A percentile compares a stretch with the other conserved stretches of the same genome.
phyloP scores from a whole-genome alignment of 768 basidiomycete genomes.

The Royoungia palumana region DNA sequence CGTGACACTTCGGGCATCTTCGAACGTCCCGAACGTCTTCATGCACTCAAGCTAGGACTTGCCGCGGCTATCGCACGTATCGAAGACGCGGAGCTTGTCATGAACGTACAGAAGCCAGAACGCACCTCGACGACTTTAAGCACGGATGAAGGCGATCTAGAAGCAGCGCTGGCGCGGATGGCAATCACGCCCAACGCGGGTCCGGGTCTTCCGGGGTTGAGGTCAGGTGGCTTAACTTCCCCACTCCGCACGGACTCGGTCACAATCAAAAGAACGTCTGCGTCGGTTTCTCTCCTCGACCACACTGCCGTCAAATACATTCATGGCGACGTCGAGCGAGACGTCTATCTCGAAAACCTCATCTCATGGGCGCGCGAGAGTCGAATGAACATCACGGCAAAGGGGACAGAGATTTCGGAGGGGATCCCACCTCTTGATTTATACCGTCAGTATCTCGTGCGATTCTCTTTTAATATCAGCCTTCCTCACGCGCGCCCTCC shows the following conservation, averaged over 20 bases:
- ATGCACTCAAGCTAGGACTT: constrained; percentile 79
- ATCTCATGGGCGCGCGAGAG: constrained; percentile 58
- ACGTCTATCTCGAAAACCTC: constrained; percentile 65
- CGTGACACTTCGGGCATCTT: constrained; percentile 71
- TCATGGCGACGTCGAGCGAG: constrained; percentile 66
- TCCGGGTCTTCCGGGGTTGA: neutral
- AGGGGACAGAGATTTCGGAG: constrained; percentile 73
- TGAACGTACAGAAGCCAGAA: neutral
- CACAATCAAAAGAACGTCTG: constrained; percentile 49
- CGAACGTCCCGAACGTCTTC: constrained; percentile 88
- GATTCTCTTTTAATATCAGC: neutral
- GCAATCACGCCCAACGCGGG: constrained; percentile 28
- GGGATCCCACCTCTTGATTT: constrained; percentile 74
- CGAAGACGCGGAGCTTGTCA: constrained; percentile 35
- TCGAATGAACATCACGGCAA: constrained; percentile 54
- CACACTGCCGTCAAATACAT: constrained; percentile 68
- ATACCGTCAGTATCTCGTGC: constrained; percentile 54
- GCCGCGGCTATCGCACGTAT: constrained; percentile 75
- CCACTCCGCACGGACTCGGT: constrained; percentile 31
- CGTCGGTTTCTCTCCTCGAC: constrained; percentile 52
- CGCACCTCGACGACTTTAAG: constrained; percentile 5
- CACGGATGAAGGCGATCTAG: constrained; percentile 46
- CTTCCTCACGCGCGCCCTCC: neutral
- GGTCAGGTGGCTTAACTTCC: constrained; percentile 1
- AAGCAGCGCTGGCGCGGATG: constrained; percentile 44